These are phyloP conservation scores for Plasmodium gonderi DNA, from an alignment of 169 alveolate genomes.

Conservation along the genomic window DNA sequence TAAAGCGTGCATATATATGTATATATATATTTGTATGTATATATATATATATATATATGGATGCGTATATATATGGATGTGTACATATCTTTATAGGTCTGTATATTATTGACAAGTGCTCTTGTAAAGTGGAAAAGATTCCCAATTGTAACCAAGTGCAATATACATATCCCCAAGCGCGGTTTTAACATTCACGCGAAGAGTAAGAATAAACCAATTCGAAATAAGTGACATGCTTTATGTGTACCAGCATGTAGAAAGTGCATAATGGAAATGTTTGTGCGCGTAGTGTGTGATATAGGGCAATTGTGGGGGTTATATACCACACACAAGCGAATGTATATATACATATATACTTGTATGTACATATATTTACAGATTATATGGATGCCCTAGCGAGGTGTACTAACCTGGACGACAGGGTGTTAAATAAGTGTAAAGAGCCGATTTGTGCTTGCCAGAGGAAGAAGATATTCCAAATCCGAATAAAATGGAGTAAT, in stretches of 20 bases:
- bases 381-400: neutral
- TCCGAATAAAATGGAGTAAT: conserved; percentile 71
- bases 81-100: neutral
- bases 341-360: neutral
- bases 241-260: too few relatives aligned
- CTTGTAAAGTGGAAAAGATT: too few relatives aligned
- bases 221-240: neutral
- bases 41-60: neutral
- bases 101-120: too few relatives aligned
- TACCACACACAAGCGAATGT: neutral
- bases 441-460: conserved; percentile 64
- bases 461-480: conserved; percentile 76
- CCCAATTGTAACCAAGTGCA: too few relatives aligned
- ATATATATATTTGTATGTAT: conserved; percentile 4
- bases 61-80: neutral
- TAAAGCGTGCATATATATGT: neutral
- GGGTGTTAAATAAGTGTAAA: conserved; percentile 36
- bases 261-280: neutral
- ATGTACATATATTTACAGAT: neutral
- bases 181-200: neutral
- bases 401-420: conserved; percentile 78
- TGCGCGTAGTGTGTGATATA: neutral
- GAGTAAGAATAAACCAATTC: neutral
- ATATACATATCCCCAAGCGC: too few relatives aligned
- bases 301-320: neutral